Evolutionary conservation across 176 grass and related monocot species (phyloP), one percentile per base, ranked within the genome.

Genomic region (Musa itinerans): DNA sequence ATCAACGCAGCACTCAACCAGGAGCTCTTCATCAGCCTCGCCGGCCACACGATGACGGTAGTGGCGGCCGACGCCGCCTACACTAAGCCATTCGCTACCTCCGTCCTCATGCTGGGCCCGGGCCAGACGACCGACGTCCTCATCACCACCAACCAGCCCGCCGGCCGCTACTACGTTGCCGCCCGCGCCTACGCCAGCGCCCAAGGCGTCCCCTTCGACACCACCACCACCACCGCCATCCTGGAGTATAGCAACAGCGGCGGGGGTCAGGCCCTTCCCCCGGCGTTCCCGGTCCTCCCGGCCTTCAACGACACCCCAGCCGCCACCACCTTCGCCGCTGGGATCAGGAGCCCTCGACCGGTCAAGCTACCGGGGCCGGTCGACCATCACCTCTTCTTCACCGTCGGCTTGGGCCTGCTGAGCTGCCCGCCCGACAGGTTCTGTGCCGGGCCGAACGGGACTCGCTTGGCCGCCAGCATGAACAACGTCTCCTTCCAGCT

Each of bases 41-140:
- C 95, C 1, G 87, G 88, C 16, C 95, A 98, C 84, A 57, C 10
- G 58, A 93, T 99, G 88, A 99, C 81, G 26, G 95, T 99, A 52
- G 95, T 99, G 22, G 88, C 80, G 58, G 84, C 86, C 13, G 95
- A 99, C 82, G 88, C 95, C 29, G 54, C 74, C 78, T 99, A 93
- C 84, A 87, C 78, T 19, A 93, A 79, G 80, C 90, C 95, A 10
- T 91, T 89, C 81, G 70, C 75, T 8, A 99, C 95, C 50, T 65
- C 72, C 43, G 78, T 91, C 61, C 12, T 99, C 70, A 68, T 93
- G 53, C 73, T 99, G 11, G 88, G 80, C 11, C 95, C 95, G 3
- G 95, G 95, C 43, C 88, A 99, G 78, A 99, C 95, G 78, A 89
- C 90, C 20, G 94, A 98, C 73, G 95, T 93, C 58, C 88, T 99